phyloP scores from a whole-genome alignment of 2,329 filamentous ascomycete species.

The Allantophomopsis lycopodina region DNA sequence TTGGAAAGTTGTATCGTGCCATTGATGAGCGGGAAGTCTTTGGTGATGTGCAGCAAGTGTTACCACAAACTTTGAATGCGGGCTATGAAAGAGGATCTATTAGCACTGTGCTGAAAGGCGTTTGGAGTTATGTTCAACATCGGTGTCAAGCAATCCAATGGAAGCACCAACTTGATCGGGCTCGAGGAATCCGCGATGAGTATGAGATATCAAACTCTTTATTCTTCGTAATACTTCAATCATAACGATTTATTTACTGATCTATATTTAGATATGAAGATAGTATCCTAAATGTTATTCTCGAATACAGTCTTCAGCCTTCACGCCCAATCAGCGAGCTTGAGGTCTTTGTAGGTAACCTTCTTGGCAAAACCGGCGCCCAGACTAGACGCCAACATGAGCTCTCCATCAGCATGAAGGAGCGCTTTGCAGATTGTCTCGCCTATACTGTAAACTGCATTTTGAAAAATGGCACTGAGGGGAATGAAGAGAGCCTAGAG shows the following conservation, averaged over 20 bases:
- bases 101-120: slow-evolving; percentile 11
- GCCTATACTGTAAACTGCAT: slow-evolving; percentile 27
- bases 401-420: slow-evolving; percentile 25
- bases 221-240: too few species aligned
- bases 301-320: slow-evolving; percentile 25
- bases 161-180: slow-evolving; percentile 21
- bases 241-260: too few species aligned
- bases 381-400: slow-evolving; percentile 25
- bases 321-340: slow-evolving; percentile 29
- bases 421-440: slow-evolving; percentile 26
- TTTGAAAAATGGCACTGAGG: slow-evolving; percentile 21
- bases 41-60: slow-evolving; percentile 11
- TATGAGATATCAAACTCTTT: slow-evolving; percentile 17
- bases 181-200: slow-evolving; percentile 27
- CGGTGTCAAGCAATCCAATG: slow-evolving; percentile 21
- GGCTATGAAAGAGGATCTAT: slow-evolving; percentile 1
- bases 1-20: slow-evolving; percentile 57
- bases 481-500: slow-evolving; percentile 26
- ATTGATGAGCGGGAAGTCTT: slow-evolving; percentile 61
- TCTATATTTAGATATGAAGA: slow-evolving; percentile 33
- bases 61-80: background rate
- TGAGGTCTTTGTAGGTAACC: slow-evolving; percentile 42
- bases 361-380: slow-evolving; percentile 32
- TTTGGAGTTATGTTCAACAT: slow-evolving; percentile 25
- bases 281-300: slow-evolving; percentile 31